These are phyloP conservation scores for Spiraea crenata DNA, from an alignment of 331 rosid species.

Conservation along the genomic window DNA sequence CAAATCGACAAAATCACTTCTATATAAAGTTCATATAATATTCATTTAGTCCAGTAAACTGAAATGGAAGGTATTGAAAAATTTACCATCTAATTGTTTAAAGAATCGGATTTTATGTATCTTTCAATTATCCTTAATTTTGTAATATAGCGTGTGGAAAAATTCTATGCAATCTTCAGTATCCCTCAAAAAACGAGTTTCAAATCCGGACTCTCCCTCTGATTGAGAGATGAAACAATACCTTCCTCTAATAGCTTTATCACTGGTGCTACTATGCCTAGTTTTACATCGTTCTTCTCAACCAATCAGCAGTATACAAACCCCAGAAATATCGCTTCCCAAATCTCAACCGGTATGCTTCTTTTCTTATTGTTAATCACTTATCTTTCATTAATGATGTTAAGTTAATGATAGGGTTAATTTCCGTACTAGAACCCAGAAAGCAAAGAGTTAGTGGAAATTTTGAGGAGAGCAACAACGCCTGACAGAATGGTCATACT, in stretches of 20 bases:
- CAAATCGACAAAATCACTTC: background rate
- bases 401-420: background rate
- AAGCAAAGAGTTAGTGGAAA: conserved; percentile 27
- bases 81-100: too few species aligned
- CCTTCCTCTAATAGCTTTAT: conserved; percentile 28
- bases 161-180: background rate
- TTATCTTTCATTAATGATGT: background rate
- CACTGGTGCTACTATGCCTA: conserved; percentile 21
- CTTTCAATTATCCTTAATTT: too few species aligned
- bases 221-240: background rate
- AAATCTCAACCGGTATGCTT: conserved; percentile 20
- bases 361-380: background rate
- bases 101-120: background rate
- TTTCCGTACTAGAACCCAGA: conserved; percentile 4
- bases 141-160: background rate
- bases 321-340: conserved; percentile 2
- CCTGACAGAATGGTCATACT: conserved; percentile 42
- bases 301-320: background rate
- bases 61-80: too few species aligned
- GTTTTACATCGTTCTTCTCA: conserved; percentile 5
- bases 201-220: background rate
- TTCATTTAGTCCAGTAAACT: background rate
- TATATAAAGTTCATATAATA: background rate
- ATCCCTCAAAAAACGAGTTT: background rate
- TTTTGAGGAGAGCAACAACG: conserved; percentile 40